Percentiles rank a stretch among this genome's conserved stretches.
Evolutionary conservation across 208 protist genomes (phyloP).

Genomic region (Crithidia expoeki): DNA sequence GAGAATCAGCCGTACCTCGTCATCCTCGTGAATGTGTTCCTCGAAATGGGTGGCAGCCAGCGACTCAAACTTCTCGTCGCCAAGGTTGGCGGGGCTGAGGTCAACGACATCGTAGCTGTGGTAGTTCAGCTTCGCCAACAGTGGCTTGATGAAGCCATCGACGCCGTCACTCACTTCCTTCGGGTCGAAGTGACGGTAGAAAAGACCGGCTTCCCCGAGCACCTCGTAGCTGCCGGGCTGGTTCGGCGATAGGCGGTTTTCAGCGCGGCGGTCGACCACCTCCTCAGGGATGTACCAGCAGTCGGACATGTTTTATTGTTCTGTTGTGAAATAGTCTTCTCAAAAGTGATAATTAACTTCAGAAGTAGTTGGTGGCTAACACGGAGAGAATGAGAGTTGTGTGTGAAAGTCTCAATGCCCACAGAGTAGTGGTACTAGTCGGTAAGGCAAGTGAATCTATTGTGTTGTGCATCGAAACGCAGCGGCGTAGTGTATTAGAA

Average conservation of each 20-base stretch:
- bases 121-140: conserved; percentile 54
- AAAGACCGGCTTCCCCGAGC: conserved; percentile 44
- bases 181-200: conserved; percentile 41
- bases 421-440: too few species aligned
- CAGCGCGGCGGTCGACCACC: conserved; percentile 47
- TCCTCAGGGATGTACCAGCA: conserved; percentile 61
- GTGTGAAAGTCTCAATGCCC: too few species aligned
- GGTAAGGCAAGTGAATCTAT: too few species aligned
- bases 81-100: conserved; percentile 34
- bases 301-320: conserved; percentile 45
- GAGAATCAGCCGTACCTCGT: conserved; percentile 84
- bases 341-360: neutral
- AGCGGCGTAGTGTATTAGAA: too few species aligned
- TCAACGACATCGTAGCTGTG: conserved; percentile 55
- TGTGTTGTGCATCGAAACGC: too few species aligned
- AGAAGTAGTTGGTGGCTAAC: too few species aligned
- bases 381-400: too few species aligned
- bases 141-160: conserved; percentile 33
- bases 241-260: conserved; percentile 58
- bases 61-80: conserved; percentile 48
- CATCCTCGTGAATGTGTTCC: conserved; percentile 91
- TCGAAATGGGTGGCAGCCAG: conserved; percentile 61
- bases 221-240: conserved; percentile 46
- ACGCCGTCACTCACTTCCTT: conserved; percentile 36
- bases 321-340: too few species aligned